Evolutionary conservation across 1,284 basidiomycete genomes (phyloP).

Genomic region (Fistulinella staudtii): DNA sequence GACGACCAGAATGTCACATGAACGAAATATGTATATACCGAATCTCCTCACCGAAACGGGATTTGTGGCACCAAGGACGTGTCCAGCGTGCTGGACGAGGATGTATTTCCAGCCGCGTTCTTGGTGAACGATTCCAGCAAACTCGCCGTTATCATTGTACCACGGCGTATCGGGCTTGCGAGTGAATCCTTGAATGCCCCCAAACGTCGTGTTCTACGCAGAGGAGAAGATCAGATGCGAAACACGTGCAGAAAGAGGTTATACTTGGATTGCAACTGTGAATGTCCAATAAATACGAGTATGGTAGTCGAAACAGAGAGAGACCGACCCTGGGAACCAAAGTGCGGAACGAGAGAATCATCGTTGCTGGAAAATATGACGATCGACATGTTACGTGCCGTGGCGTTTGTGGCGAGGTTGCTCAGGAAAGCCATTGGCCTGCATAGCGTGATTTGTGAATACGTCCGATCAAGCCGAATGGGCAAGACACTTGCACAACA

Average conservation of each 20-base stretch:
- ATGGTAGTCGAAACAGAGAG: background rate
- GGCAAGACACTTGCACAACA: constrained; percentile 43
- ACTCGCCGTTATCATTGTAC: constrained; percentile 51
- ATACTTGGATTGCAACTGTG: constrained; percentile 60
- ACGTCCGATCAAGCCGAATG: background rate
- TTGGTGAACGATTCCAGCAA: constrained; percentile 67
- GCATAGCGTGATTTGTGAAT: too few species aligned
- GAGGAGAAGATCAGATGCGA: background rate
- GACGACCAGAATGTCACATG: background rate
- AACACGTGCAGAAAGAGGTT: background rate
- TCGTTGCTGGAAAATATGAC: constrained; percentile 67
- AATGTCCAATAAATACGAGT: constrained; percentile 6
- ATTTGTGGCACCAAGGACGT: constrained; percentile 48
- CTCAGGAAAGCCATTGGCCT: constrained; percentile 64
- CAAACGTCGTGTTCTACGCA: constrained; percentile 66
- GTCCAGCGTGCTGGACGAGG: constrained; percentile 48
- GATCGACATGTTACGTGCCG: constrained; percentile 44
- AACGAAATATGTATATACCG: too few species aligned
- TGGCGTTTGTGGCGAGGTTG: constrained; percentile 59
- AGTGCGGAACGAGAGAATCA: constrained; percentile 59
- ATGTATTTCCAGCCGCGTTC: constrained; percentile 67
- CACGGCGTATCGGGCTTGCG: constrained; percentile 62
- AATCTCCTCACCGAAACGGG: constrained; percentile 44
- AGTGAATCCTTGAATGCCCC: constrained; percentile 69
- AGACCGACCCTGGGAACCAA: constrained; percentile 55